Percentiles rank a stretch among this genome's conserved stretches.
phyloP scores from a whole-genome alignment of 2,329 filamentous ascomycete species.

The Pestalotiopsis fici region DNA sequence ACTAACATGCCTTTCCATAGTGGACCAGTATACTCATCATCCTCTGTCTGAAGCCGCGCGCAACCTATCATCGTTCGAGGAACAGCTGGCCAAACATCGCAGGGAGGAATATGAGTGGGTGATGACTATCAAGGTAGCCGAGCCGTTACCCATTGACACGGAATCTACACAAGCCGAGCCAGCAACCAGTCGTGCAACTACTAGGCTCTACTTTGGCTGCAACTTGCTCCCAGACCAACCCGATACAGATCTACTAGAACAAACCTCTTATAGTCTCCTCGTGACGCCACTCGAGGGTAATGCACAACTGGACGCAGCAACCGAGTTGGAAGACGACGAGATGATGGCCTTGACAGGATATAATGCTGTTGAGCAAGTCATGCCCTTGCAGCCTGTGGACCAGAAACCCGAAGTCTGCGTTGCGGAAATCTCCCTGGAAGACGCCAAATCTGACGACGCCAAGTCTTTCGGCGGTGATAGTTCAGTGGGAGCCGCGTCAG shows the following conservation, averaged over 20 bases:
- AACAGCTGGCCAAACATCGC: slow-evolving; percentile 30
- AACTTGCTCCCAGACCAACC: slow-evolving; percentile 45
- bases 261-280: slow-evolving; percentile 47
- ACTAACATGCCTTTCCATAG: slow-evolving; percentile 15
- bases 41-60: slow-evolving; percentile 26
- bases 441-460: slow-evolving; percentile 26
- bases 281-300: slow-evolving; percentile 25
- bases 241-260: slow-evolving; percentile 21
- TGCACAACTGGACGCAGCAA: slow-evolving; percentile 16
- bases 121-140: slow-evolving; percentile 21
- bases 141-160: background rate
- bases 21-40: slow-evolving; percentile 24
- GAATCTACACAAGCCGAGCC: background rate
- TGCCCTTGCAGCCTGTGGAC: slow-evolving; percentile 16
- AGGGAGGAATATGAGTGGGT: slow-evolving; percentile 31
- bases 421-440: slow-evolving; percentile 16
- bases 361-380: slow-evolving; percentile 10
- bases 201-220: slow-evolving; percentile 49
- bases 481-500: slow-evolving; percentile 35
- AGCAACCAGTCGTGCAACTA: slow-evolving; percentile 10
- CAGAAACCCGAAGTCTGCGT: slow-evolving; percentile 9
- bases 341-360: slow-evolving; percentile 21
- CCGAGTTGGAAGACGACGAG: slow-evolving; percentile 8
- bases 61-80: slow-evolving; percentile 24
- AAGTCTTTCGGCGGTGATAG: slow-evolving; percentile 32